Conservation (phyloP, 257 asterid genomes). For the Plantago elongata region DNA sequence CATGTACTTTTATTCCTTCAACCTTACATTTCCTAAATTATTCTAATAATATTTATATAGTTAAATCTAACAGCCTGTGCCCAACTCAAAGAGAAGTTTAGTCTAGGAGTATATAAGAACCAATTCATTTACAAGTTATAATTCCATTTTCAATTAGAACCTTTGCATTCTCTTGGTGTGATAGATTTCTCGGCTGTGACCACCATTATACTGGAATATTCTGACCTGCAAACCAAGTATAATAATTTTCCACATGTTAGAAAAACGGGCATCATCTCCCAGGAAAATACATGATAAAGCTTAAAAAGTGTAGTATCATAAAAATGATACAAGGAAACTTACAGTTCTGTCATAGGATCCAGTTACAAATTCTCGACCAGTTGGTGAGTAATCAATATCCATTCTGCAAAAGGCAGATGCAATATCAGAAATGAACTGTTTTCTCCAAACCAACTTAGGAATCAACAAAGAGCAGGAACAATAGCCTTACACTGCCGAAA, state of each 20-base stretch:
- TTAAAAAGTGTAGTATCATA: neutral
- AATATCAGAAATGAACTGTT: conserved; percentile 13
- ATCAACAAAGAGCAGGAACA: conserved; percentile 14
- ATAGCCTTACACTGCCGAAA: conserved; percentile 80
- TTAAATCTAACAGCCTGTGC: no score
- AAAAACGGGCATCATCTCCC: neutral
- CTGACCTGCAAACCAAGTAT: conserved; percentile 57
- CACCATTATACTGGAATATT: conserved; percentile 85
- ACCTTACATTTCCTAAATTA: no score
- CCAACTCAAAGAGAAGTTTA: no score
- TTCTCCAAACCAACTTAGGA: conserved; percentile 2
- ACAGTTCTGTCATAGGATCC: conserved; percentile 98
- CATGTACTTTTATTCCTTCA: no score
- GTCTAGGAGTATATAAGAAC: no score
- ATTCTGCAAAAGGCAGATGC: conserved; percentile 45
- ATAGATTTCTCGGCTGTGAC: conserved; percentile 93
- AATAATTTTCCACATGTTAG: neutral
- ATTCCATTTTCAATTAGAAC: conserved; percentile 26
- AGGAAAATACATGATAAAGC: neutral
- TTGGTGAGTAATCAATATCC: conserved; percentile 97
- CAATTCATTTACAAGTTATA: neutral
- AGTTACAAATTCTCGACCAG: conserved; percentile 97
- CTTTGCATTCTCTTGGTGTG: conserved; percentile 99
- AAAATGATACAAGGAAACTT: conserved; percentile 26
- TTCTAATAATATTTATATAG: no score